These are phyloP conservation scores for Lepidopterella palustris DNA, from an alignment of 495 filamentous ascomycete genomes.

Conservation along the genomic window DNA sequence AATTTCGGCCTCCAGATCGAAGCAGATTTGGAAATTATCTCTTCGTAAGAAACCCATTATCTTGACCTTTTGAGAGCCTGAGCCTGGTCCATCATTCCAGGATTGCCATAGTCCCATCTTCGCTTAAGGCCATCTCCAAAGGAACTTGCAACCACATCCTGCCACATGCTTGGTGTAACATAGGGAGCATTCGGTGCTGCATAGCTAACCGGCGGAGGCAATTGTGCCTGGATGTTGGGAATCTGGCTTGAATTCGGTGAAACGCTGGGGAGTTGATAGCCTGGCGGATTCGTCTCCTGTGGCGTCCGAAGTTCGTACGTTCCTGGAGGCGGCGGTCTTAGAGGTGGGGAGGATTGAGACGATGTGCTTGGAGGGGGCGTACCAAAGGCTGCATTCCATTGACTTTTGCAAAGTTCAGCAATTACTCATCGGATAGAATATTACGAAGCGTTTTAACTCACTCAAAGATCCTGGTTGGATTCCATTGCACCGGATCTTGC, in stretches of 20 bases:
- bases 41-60: neutral
- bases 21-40: neutral
- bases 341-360: slow-evolving; percentile 33
- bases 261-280: slow-evolving; percentile 21
- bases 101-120: slow-evolving; percentile 52
- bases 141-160: slow-evolving; percentile 85
- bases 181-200: slow-evolving; percentile 44
- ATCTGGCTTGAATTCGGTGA: slow-evolving; percentile 19
- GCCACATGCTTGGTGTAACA: slow-evolving; percentile 94
- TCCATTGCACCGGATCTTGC: slow-evolving; percentile 72
- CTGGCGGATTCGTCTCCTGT: slow-evolving; percentile 20
- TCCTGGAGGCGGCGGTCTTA: slow-evolving; percentile 37
- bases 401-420: slow-evolving; percentile 49
- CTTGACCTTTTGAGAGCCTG: slow-evolving; percentile 24
- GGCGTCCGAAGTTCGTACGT: slow-evolving; percentile 25
- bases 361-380: slow-evolving; percentile 40
- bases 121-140: slow-evolving; percentile 75
- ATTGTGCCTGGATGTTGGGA: slow-evolving; percentile 11
- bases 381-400: slow-evolving; percentile 91
- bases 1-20: neutral
- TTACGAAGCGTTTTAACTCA: slow-evolving; percentile 45
- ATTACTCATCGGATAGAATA: neutral
- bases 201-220: slow-evolving; percentile 21
- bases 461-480: slow-evolving; percentile 90
- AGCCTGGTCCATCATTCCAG: slow-evolving; percentile 24